Conservation (phyloP, 495 filamentous ascomycete genomes). For the Neurospora intermedia region DNA sequence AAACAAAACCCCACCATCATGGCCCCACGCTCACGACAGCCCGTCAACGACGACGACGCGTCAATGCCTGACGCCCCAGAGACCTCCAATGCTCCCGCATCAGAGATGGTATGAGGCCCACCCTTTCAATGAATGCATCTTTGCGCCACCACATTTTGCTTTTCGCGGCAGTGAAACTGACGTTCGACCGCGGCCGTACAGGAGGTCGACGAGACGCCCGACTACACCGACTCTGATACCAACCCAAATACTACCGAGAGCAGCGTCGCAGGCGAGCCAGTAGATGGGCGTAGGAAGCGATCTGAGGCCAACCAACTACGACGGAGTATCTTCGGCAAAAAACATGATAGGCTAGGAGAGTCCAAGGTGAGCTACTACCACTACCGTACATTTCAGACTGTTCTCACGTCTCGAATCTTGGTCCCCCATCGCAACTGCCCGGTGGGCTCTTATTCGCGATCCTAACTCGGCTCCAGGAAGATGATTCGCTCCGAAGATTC, state of each 20-base stretch:
- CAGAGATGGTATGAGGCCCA: slow-evolving; percentile 37
- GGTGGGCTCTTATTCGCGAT: slow-evolving; percentile 1
- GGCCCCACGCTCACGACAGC: slow-evolving; percentile 46
- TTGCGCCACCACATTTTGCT: neutral
- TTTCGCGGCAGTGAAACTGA: slow-evolving; percentile 10
- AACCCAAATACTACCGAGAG: slow-evolving; percentile 86
- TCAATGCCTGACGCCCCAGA: slow-evolving; percentile 54
- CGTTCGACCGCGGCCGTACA: slow-evolving; percentile 17
- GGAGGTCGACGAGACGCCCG: slow-evolving; percentile 70
- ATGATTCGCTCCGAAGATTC: slow-evolving; percentile 91
- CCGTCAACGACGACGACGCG: slow-evolving; percentile 41
- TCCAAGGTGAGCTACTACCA: slow-evolving; percentile 57
- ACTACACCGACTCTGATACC: slow-evolving; percentile 85
- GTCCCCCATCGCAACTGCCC: neutral
- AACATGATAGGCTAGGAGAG: slow-evolving; percentile 80
- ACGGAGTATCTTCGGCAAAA: slow-evolving; percentile 86
- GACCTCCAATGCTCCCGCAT: slow-evolving; percentile 19
- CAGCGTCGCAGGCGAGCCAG: slow-evolving; percentile 67
- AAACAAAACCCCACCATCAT: slow-evolving; percentile 27
- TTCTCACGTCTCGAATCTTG: neutral
- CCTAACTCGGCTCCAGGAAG: slow-evolving; percentile 49
- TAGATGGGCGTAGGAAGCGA: slow-evolving; percentile 75
- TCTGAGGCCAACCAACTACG: slow-evolving; percentile 78
- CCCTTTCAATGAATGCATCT: neutral
- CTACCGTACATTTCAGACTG: neutral